These are phyloP conservation scores for Coemansia sp. DNA, from an alignment of 192 early-diverging fungal genomes.

Conservation along the genomic window DNA sequence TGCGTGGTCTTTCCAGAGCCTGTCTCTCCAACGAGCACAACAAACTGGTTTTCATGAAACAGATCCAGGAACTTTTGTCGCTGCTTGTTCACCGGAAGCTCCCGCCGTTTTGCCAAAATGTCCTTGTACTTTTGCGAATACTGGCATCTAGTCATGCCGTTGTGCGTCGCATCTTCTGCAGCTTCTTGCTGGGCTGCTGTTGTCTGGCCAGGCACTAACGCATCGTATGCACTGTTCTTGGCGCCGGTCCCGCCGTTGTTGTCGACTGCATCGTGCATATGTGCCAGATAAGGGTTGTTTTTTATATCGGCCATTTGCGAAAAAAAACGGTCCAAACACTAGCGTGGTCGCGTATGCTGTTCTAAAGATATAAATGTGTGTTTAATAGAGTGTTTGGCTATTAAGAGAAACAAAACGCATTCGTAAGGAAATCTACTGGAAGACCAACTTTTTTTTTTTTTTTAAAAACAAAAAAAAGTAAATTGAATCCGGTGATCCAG, in stretches of 20 bases:
- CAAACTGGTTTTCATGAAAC: conserved; percentile 90
- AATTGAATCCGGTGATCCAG: neutral
- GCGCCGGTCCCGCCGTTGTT: neutral
- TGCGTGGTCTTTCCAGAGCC: conserved; percentile 99
- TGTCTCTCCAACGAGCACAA: conserved; percentile 96
- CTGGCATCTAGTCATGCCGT: conserved; percentile 78
- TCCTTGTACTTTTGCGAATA: conserved; percentile 84
- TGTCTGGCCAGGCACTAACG: conserved; percentile 38
- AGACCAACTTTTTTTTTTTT: neutral
- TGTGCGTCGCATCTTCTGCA: conserved; percentile 70
- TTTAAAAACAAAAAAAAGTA: neutral
- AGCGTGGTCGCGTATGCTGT: no score
- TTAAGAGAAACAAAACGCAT: neutral
- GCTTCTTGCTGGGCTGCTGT: conserved; percentile 83
- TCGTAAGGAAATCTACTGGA: neutral
- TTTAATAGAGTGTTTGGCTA: neutral
- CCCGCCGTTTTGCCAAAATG: conserved; percentile 83
- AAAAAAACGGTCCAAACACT: neutral
- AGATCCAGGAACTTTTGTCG: conserved; percentile 89
- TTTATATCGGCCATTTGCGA: conserved; percentile 33
- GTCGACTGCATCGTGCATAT: conserved; percentile 38
- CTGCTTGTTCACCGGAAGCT: conserved; percentile 94
- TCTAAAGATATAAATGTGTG: neutral
- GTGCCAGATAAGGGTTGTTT: conserved; percentile 54
- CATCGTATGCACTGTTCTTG: conserved; percentile 29